Evolutionary conservation across 257 asterid species (phyloP).

Genomic region (Gentiana straminea): DNA sequence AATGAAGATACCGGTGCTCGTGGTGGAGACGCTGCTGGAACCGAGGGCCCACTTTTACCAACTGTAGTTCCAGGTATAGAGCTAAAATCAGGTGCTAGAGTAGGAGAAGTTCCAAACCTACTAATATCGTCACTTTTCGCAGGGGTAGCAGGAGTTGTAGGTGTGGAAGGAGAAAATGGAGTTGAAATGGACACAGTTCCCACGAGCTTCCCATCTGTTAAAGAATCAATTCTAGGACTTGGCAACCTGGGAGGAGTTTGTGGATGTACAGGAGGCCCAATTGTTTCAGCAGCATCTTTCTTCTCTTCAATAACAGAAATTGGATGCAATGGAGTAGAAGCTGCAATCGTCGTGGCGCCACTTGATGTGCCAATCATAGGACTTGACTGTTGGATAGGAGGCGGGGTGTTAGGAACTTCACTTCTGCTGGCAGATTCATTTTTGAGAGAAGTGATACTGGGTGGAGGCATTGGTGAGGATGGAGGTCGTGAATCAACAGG

Average conservation of each 20-base stretch:
- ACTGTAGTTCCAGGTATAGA: conserved; percentile 8
- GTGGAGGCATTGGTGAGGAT: conserved; percentile 13
- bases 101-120: background rate
- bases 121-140: too few species aligned
- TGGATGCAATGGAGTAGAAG: conserved; percentile 11
- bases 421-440: conserved; percentile 21
- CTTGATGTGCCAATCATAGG: conserved; percentile 2
- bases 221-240: conserved; percentile 17
- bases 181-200: background rate
- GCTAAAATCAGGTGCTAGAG: conserved; percentile 1
- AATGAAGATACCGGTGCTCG: conserved; percentile 13
- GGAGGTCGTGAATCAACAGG: conserved; percentile 14
- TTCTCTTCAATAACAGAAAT: conserved; percentile 18
- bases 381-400: conserved; percentile 6
- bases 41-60: conserved; percentile 14
- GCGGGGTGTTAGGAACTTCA: conserved; percentile 15
- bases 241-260: conserved; percentile 23
- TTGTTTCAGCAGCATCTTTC: conserved; percentile 16
- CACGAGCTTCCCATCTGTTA: conserved; percentile 8
- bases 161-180: conserved; percentile 8
- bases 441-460: conserved; percentile 26
- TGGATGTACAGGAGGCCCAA: conserved; percentile 2
- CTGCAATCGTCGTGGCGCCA: background rate
- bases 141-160: too few species aligned
- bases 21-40: conserved; percentile 17